Evolutionary conservation across 495 filamentous ascomycete genomes (phyloP), one percentile per base, ranked within the genome.

Genomic region (Letharia lupina): DNA sequence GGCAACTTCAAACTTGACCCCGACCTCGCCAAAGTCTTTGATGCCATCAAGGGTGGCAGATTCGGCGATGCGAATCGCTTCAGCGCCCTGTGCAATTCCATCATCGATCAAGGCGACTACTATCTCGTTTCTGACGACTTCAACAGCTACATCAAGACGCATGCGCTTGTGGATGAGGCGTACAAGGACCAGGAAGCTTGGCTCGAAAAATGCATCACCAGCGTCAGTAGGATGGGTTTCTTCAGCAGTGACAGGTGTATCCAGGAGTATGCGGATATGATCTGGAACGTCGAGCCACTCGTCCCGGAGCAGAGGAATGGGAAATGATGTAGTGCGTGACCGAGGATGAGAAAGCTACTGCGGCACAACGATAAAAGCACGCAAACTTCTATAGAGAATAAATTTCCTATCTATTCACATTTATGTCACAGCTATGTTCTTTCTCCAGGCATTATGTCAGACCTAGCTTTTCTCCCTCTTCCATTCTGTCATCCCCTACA

Each of bases 91-190:
- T 83, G 93, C 48, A 83, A 87, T 64, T 86, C 90, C 33, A 90
- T 98, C 70, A 86, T 87, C 65, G 90, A 95, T 62, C 94, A 97
- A 61, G 91, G 94, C 52, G 94, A 98, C 73, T 98, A 95, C 79
- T 98, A 98, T 73, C 86, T 98, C 23, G 93, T 98, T 42, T 93
- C 89, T 12, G 94, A 98, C 70, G 94, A 98, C 77, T 98, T 98
- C 83, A 86, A 88, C 74, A 90, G 87, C 67, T 98, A 98, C 76
- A 77, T 95, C 72, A 84, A 91, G 71, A 96, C 94, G 8, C 95
- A 98, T 65, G 82, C 83, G 47, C 79, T 96, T 67, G 90, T 98
- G 28, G 95, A 98, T 73, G 87, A 93, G 74, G 88, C 89, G 47
- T 98, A 93, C 83, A 83, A 83, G 75, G 86, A 98, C 74, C 87